Evolutionary conservation across 495 filamentous ascomycete species (phyloP), one percentile per base, ranked within the genome.

Genomic region (Neurospora sp.): DNA sequence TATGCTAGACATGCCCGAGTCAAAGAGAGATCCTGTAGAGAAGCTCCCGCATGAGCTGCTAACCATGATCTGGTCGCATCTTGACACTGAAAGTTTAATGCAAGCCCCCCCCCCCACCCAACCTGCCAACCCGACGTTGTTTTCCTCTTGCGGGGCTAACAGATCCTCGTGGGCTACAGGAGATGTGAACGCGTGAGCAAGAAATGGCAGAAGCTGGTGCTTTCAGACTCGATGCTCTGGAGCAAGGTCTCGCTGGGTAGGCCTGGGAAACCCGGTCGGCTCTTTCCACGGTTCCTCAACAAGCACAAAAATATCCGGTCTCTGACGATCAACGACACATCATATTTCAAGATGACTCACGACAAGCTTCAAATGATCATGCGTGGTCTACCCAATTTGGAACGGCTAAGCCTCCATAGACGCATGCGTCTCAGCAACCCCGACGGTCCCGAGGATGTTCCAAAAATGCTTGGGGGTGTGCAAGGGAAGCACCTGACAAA

Each of bases 11-110:
- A 71, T 77, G 48, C n/a, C 70, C 35, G 70, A 73, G 31, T 59
- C 73, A 8, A 42, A 44, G 16, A 72, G 53, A 37, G 79, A 81
- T 68, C 79, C 79, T 5, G 44, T 76, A 11, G 71, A 53, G 18
- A 75, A 70, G 41, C 73, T 81, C 7, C 79, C 79, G 1, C 61
- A 48, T 8, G 79, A 81, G 59, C 18, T 79, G 22, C 11, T 77
- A 9, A 40, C 31, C 44, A 69, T 77, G 42, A 61, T 81, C 9
- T 78, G 79, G 37, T 73, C 73, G 3, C 59, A 70, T 20, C 75
- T 82, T 31, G 41, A 71, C 22, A 61, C 48, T 31, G 12, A 70
- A n/a, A 40, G 40, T 18, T 61, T 79, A 9, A 41, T 70, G 79
- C 78, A 71, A 73, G 78, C 72, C 35, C 40, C 72, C 35, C 40